These are phyloP conservation scores for Penicillium fuscoglaucum DNA, from an alignment of 2,329 filamentous ascomycete species.

Conservation along the genomic window DNA sequence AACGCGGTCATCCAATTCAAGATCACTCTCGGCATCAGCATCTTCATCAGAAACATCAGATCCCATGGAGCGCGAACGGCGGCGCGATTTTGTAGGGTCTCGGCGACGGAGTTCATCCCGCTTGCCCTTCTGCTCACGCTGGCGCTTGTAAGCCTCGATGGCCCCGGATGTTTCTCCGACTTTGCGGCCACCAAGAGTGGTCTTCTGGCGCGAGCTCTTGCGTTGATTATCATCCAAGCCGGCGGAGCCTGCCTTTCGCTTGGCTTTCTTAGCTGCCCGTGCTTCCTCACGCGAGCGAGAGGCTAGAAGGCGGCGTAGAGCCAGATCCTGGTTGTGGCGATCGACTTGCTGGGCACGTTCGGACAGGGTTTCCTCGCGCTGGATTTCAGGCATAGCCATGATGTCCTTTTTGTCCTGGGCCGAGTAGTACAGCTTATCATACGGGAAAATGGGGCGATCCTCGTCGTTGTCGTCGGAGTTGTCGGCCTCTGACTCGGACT, in stretches of 20 bases:
- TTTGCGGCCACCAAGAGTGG: slow-evolving; percentile 64
- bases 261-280: slow-evolving; percentile 54
- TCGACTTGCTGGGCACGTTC: slow-evolving; percentile 83
- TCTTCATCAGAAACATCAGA: slow-evolving; percentile 62
- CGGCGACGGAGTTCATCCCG: slow-evolving; percentile 50
- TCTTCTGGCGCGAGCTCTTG: slow-evolving; percentile 72
- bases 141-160: slow-evolving; percentile 69
- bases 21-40: slow-evolving; percentile 73
- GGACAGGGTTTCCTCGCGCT: slow-evolving; percentile 85
- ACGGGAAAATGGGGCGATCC: slow-evolving; percentile 65
- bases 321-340: slow-evolving; percentile 75
- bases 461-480: slow-evolving; percentile 50
- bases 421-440: slow-evolving; percentile 82
- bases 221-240: slow-evolving; percentile 76
- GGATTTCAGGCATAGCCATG: slow-evolving; percentile 82
- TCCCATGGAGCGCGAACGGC: slow-evolving; percentile 63
- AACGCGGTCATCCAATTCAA: slow-evolving; percentile 68
- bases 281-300: slow-evolving; percentile 63
- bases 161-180: slow-evolving; percentile 68
- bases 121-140: slow-evolving; percentile 59
- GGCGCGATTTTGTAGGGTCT: slow-evolving; percentile 48
- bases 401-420: slow-evolving; percentile 74
- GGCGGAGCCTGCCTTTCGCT: slow-evolving; percentile 74
- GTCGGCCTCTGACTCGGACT: slow-evolving; percentile 78
- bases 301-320: slow-evolving; percentile 75